phyloP scores from a whole-genome alignment of 2,329 filamentous ascomycete genomes.

The Cryphonectria nitschkei region DNA sequence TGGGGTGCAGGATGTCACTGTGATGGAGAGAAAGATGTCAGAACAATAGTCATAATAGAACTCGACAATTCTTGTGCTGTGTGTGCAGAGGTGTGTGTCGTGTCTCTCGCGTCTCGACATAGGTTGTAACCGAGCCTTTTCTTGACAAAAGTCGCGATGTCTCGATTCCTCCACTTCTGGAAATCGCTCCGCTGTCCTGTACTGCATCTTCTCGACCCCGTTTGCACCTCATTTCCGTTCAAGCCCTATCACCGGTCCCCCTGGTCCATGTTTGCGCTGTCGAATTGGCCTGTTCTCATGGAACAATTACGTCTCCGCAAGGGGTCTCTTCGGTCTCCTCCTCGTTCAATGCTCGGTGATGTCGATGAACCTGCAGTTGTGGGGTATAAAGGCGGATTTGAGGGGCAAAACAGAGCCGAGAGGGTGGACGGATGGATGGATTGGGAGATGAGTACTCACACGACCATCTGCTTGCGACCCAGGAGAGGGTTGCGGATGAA shows the following conservation, averaged over 20 bases:
- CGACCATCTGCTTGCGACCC: conserved; percentile 99
- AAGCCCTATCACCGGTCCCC: not conserved
- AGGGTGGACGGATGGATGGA: conserved; percentile 21
- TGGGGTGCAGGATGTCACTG: conserved; percentile 99
- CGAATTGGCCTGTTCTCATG: not conserved
- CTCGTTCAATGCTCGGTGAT: not conserved
- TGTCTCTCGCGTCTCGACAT: not conserved
- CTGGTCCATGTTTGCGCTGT: not conserved
- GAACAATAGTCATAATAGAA: not conserved
- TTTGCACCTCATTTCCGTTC: not conserved
- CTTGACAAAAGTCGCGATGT: too few relatives aligned
- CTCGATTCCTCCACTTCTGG: not conserved
- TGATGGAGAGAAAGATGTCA: conserved; percentile 13
- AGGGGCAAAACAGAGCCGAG: conserved; percentile 27
- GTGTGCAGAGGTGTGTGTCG: not conserved
- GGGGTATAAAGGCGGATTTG: not conserved
- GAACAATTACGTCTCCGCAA: not conserved
- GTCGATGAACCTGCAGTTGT: not conserved
- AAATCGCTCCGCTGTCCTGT: not conserved
- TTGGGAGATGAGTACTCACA: conserved; percentile 68
- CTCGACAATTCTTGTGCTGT: not conserved
- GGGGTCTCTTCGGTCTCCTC: not conserved
- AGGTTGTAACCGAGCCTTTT: too few relatives aligned
- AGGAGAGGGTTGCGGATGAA: conserved; percentile 99
- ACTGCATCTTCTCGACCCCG: not conserved